Conservation (phyloP, 345 rosid species). For the Brassica carinata region DNA sequence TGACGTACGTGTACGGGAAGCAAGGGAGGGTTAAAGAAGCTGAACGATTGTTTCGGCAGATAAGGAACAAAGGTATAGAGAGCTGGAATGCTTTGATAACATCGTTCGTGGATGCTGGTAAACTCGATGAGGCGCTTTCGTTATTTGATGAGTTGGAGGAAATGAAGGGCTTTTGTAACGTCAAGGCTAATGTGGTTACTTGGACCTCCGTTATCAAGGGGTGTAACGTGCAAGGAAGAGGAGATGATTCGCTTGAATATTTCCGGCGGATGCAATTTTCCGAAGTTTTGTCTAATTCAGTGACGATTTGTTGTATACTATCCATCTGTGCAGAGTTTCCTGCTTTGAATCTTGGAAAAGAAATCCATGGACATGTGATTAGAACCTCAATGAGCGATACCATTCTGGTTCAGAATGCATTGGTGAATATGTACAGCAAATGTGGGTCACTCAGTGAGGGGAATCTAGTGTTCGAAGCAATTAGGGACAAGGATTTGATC, state of each 20-base stretch:
- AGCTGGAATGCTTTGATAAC: conserved; percentile 78
- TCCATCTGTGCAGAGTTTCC: conserved; percentile 72
- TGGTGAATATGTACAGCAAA: conserved; percentile 75
- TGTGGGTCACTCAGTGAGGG: conserved; percentile 61
- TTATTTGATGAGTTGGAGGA: conserved; percentile 54
- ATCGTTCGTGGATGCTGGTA: conserved; percentile 59
- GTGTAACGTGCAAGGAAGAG: conserved; percentile 59
- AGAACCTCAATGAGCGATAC: conserved; percentile 52
- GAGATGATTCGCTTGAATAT: conserved; percentile 52
- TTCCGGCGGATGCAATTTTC: conserved; percentile 61
- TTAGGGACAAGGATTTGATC: conserved; percentile 53
- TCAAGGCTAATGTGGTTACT: conserved; percentile 63
- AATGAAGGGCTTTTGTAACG: conserved; percentile 24
- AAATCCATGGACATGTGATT: conserved; percentile 64
- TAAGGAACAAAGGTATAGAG: conserved; percentile 51
- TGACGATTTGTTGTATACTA: conserved; percentile 61
- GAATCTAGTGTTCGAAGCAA: conserved; percentile 48
- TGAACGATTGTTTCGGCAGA: conserved; percentile 44
- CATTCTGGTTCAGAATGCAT: conserved; percentile 64
- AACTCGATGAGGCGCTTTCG: conserved; percentile 56
- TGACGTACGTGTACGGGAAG: conserved; percentile 60
- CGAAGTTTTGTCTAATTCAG: conserved; percentile 47
- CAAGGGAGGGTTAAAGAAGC: conserved; percentile 51
- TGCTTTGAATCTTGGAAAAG: conserved; percentile 56
- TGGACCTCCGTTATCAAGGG: conserved; percentile 76